Conservation (phyloP, 495 filamentous ascomycete species). For the Niebla homalea region DNA sequence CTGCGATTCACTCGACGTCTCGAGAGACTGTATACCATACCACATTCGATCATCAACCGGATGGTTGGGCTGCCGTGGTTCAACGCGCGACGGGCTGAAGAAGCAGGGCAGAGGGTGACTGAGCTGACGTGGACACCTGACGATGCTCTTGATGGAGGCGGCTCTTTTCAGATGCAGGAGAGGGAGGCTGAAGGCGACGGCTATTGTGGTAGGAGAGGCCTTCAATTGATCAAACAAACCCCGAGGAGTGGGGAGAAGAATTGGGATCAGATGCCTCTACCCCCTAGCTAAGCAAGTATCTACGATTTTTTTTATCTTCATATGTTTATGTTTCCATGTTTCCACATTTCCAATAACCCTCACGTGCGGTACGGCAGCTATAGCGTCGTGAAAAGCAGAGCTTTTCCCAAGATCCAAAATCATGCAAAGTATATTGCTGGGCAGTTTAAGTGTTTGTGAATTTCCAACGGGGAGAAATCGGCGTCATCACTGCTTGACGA, state of each 20-base stretch:
- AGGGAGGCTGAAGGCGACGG: constrained; percentile 37
- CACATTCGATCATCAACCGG: constrained; percentile 41
- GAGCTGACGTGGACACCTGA: constrained; percentile 41
- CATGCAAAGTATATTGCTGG: too few relatives aligned
- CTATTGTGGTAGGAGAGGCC: constrained; percentile 42
- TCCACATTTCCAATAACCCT: background rate
- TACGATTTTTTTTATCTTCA: too few relatives aligned
- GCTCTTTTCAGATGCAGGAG: constrained; percentile 29
- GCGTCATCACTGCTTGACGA: too few relatives aligned
- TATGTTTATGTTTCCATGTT: too few relatives aligned
- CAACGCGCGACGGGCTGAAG: constrained; percentile 44
- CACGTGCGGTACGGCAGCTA: background rate
- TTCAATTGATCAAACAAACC: constrained; percentile 43
- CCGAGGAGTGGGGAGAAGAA: constrained; percentile 36
- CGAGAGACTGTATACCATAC: constrained; percentile 43
- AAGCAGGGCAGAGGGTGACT: constrained; percentile 37
- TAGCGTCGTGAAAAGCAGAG: too few relatives aligned
- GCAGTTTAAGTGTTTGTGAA: too few relatives aligned
- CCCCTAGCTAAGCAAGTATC: constrained; percentile 8
- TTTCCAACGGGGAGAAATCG: too few relatives aligned
- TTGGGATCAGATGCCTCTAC: constrained; percentile 34
- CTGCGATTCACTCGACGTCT: constrained; percentile 40
- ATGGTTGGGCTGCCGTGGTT: constrained; percentile 39
- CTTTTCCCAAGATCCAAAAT: too few relatives aligned
- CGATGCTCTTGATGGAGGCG: constrained; percentile 18